These are phyloP conservation scores for Corynascus novoguineensis DNA, from an alignment of 495 filamentous ascomycete species.

Conservation along the genomic window DNA sequence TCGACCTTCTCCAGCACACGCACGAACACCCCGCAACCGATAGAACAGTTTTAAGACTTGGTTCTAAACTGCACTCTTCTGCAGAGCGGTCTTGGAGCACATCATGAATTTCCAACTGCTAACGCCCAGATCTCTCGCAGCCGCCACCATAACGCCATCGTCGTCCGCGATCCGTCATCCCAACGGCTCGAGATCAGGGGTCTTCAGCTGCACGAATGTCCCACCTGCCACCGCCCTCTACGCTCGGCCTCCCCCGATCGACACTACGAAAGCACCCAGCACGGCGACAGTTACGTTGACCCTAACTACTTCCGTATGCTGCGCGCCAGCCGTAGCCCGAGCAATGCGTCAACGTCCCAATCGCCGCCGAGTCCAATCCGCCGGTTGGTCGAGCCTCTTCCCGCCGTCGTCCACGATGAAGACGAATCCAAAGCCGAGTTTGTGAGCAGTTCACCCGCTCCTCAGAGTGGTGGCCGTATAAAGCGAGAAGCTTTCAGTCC, in stretches of 20 bases:
- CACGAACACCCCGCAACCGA: too few relatives aligned
- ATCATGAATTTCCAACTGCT: neutral
- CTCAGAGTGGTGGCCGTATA: conserved; percentile 58
- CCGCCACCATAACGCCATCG: conserved; percentile 85
- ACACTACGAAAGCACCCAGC: conserved; percentile 36
- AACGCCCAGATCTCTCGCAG: conserved; percentile 40
- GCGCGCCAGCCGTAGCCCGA: conserved; percentile 41
- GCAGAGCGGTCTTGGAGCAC: too few relatives aligned
- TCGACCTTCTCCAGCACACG: too few relatives aligned
- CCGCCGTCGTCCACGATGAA: conserved; percentile 29
- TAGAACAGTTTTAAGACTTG: too few relatives aligned
- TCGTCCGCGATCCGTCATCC: conserved; percentile 81
- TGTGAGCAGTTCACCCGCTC: conserved; percentile 47
- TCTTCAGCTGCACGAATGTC: conserved; percentile 62
- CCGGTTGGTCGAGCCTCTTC: conserved; percentile 39
- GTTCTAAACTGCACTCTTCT: neutral
- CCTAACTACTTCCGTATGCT: conserved; percentile 95
- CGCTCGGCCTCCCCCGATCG: conserved; percentile 48
- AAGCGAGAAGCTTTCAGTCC: conserved; percentile 80
- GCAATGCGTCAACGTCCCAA: conserved; percentile 22
- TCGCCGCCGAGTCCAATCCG: conserved; percentile 46
- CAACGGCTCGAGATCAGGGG: conserved; percentile 77
- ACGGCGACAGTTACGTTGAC: conserved; percentile 67
- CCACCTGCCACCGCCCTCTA: conserved; percentile 80
- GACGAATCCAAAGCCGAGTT: conserved; percentile 39